Base-by-base conservation (phyloP, 495 filamentous ascomycete genomes). In the Friedmanniomyces endolithicus region DNA sequence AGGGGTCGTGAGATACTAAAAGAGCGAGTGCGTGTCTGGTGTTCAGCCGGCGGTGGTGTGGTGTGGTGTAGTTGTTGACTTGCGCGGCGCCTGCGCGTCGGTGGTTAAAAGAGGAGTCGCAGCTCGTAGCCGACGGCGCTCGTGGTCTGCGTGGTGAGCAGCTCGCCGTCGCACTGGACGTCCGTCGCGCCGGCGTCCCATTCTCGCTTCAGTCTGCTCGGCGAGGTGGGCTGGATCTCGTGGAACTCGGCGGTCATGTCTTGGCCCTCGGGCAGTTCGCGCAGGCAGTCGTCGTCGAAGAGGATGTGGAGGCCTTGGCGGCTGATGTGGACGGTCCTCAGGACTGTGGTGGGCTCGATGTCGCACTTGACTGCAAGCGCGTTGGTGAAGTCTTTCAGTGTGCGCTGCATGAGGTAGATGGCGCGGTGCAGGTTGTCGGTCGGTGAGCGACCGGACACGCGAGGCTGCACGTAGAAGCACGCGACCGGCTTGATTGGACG, bases 241-340 rank as follows among this genome's bases (percentile, higher is more conserved):
- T 65, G 67, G 59, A 84, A 75, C 61, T 84, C 81, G 50, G 77
- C 78, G 29, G 77, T 75, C 82, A 98, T 90, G 63, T 95, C 90
- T 64, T 96, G 87, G 8, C 90, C 88, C 70, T 98, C 92, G 0
- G 82, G 75, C 16, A 97, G 74, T 66, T 89, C 84, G n/a, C 78
- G 78, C 19, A 98, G 81, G 27, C 92, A 82, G 46, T 95, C 88
- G 57, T 98, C 87, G 66, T 98, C 92, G 50, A 97, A 75, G 65
- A 90, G 81, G 44, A 98, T 83, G 59, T 85, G 79, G 4, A 96
- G 66, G 0, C 89, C 88, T 53, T 79, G 78, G 22, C 77, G 69
- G 23, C 85, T 83, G 53, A 90, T 72, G 34, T 76, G 86, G 22
- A 95, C 67, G 1, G 83, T 81, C 27, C 85, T 81, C 12, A 80